Base-by-base conservation (phyloP, 768 basidiomycete genomes). In the Nevesoporus exiguus region DNA sequence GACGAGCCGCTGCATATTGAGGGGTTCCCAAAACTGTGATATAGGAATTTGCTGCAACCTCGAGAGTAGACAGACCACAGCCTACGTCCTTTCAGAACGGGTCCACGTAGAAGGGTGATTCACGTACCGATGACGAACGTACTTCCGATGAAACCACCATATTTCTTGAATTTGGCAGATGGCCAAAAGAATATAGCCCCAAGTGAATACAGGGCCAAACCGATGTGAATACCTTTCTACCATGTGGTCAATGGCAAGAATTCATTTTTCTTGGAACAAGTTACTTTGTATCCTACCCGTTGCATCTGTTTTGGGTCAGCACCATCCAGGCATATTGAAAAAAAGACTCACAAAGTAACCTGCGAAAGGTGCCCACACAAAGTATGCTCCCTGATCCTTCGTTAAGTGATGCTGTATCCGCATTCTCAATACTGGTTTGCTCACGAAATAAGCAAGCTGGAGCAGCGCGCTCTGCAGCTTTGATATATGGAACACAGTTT, bases 161-260 rank as follows among this genome's bases (percentile, higher is more conserved):
- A 90, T 61, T 78, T 82, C 49, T 74, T 73, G 64, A 77, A 88
- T 61, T 78, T 81, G 34, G 87, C 86, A 39, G 83, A 85, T 17
- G 86, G 85, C 88, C 87, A 89, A 75, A 88, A 90, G 68, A 88
- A 83, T 57, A 90, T 76, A 22, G 87, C 88, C 46, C 88, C 87
- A 72, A 69, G 39, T 13, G 83, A 83, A 60, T 85, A 85, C 7
- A 84, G 66, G 9, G 74, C 70, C 40, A 85, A 73, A 8, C 84
- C 84, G 27, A 86, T 62, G 62, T 85, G 82, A 52, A 86, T 85
- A 8, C 84, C 84, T 71, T 76, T 81, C 77, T 77, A 44, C 50
- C 36, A 46, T 40, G 22, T 8, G 19, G 46, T 60, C 19, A 60
- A 15, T 13, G 27, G 14, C 9, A 24, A 31, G 34, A 43, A 53